phyloP scores from a whole-genome alignment of 371 early-diverging fungal species.

The Apophysomyces ossiformis region DNA sequence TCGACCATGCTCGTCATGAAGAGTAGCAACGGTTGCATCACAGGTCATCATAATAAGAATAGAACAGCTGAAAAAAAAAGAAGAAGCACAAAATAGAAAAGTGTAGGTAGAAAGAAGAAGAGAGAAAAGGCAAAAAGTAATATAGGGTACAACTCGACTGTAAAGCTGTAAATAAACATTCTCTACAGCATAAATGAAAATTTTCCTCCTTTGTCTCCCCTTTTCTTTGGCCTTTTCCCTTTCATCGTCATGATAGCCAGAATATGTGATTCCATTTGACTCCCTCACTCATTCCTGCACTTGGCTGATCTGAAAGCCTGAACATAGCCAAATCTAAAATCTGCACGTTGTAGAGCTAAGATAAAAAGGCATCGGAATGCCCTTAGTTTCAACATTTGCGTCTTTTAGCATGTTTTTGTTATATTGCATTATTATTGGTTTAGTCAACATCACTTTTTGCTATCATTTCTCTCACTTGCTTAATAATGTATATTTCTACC shows the following conservation, averaged over 20 bases:
- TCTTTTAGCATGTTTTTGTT: not conserved
- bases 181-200: not conserved
- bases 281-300: not conserved
- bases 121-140: no score
- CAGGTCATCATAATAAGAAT: conserved; percentile 1
- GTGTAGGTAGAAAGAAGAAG: not conserved
- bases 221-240: not conserved
- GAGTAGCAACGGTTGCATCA: conserved; percentile 2
- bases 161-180: not conserved
- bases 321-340: conserved; percentile 3
- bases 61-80: not conserved
- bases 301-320: not conserved
- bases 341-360: not conserved
- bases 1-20: not conserved
- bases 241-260: not conserved
- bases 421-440: conserved; percentile 4
- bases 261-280: not conserved
- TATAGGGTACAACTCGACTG: no score
- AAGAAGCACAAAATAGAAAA: conserved; percentile 5
- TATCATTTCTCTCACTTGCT: conserved; percentile 1
- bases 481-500: conserved; percentile 9
- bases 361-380: not conserved
- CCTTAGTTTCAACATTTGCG: no score
- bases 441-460: conserved; percentile 13
- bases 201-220: not conserved